phyloP scores from a whole-genome alignment of 306 rosid genomes.

The Fagus crenata region DNA sequence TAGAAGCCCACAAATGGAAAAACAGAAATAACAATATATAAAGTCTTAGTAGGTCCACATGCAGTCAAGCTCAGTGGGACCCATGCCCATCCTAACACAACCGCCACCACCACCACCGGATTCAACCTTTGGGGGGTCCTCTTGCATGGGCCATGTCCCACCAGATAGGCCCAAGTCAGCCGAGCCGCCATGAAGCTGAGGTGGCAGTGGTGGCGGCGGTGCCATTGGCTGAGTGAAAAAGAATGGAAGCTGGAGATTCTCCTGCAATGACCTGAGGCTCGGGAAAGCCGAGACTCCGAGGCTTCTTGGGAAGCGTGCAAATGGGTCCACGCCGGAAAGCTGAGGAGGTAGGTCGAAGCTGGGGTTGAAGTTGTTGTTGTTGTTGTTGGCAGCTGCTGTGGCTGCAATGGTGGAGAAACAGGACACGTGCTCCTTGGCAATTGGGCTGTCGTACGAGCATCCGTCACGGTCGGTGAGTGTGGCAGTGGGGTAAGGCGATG shows the following conservation, averaged over 20 bases:
- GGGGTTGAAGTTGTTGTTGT: slow-evolving; percentile 31
- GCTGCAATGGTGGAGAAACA: slow-evolving; percentile 89
- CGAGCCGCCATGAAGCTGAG: slow-evolving; percentile 5
- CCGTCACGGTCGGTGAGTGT: slow-evolving; percentile 46
- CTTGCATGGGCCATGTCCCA: slow-evolving; percentile 46
- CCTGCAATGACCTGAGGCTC: slow-evolving; percentile 76
- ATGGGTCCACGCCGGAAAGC: slow-evolving; percentile 26
- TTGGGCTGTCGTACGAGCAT: slow-evolving; percentile 51
- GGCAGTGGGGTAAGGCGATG: slow-evolving; percentile 50
- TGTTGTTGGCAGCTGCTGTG: slow-evolving; percentile 22
- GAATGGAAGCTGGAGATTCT: slow-evolving; percentile 75
- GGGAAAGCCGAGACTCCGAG: slow-evolving; percentile 75
- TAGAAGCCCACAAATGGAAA: background rate
- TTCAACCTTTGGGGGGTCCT: slow-evolving; percentile 30
- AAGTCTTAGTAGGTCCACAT: slow-evolving; percentile 73
- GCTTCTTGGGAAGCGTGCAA: slow-evolving; percentile 41
- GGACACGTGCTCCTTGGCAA: slow-evolving; percentile 97
- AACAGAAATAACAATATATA: background rate
- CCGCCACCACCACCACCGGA: slow-evolving; percentile 5
- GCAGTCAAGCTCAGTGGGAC: slow-evolving; percentile 66
- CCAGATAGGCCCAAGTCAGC: slow-evolving; percentile 28
- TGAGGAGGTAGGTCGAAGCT: slow-evolving; percentile 24
- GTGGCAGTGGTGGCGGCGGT: slow-evolving; percentile 17
- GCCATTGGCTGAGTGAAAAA: slow-evolving; percentile 39
- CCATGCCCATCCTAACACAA: slow-evolving; percentile 23